Evolutionary conservation across 2,329 filamentous ascomycete species (phyloP), one percentile per base, ranked within the genome.

Genomic region (Paracorniculantispora psalliotae): DNA sequence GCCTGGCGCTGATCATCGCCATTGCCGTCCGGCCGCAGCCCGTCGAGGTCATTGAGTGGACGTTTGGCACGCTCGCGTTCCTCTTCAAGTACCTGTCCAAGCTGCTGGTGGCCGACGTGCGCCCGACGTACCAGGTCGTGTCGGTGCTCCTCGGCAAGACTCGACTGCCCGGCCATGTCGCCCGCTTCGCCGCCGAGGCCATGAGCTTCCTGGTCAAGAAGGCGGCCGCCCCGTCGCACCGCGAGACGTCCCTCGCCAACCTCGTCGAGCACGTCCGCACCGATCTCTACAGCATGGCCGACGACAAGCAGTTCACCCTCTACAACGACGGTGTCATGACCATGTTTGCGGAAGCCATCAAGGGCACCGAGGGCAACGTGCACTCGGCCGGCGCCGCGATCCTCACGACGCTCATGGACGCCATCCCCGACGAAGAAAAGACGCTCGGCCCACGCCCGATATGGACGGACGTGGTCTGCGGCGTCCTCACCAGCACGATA

Each of bases 71-170:
- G 66, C 79, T 99, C 59, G 92, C 94, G 48, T 99, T 96, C 80
- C 80, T 97, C 43, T 97, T 99, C 83, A 99, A 99, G 71, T 97
- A 97, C 69, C 83, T 99, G 5, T 96, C 92, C 2, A 87, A 91
- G 63, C 81, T 97, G 0, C 75, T 99, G 23, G 89, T 94, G 0
- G 88, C 91, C 4, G 90, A 99, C 69, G 75, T 99, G 63, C 81
- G 90, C 62, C 91, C 93, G 49, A 87, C 96, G 2, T 92, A 91
- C 69, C 84, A 91, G 68, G 84, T 94, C 55, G 85, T 99, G 77
- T 83, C 89, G 0, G 88, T 92, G 3, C 81, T 97, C 55, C 82
- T 99, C 30, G 94, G 93, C 63, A 92, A 89, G 72, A 81, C 87
- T 59, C 85, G 85, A 59, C 91, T 93, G 64, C 94, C 93, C 64